phyloP scores from a whole-genome alignment of 2,329 filamentous ascomycete species.

The Clonostachys solani region DNA sequence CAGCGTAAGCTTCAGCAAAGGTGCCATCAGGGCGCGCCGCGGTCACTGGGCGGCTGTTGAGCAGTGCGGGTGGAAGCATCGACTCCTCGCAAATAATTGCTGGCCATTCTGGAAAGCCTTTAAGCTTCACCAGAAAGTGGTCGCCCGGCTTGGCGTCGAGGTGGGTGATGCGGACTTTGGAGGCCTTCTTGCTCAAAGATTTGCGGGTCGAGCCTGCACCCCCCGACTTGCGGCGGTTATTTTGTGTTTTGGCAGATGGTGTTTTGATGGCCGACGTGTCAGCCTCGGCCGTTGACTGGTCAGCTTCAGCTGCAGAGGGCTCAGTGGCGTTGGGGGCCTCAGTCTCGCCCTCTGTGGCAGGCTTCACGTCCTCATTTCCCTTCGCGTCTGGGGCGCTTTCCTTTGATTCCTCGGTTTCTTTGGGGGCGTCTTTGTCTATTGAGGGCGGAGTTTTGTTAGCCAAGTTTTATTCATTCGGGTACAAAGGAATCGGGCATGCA shows the following conservation, averaged over 20 bases:
- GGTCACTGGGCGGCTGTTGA: slow-evolving; percentile 77
- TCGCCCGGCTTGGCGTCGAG: slow-evolving; percentile 85
- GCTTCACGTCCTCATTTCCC: slow-evolving; percentile 16
- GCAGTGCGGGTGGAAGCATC: slow-evolving; percentile 79
- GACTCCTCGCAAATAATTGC: slow-evolving; percentile 90
- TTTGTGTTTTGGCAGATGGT: slow-evolving; percentile 26
- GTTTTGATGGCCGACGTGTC: slow-evolving; percentile 22
- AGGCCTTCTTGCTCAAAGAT: slow-evolving; percentile 84
- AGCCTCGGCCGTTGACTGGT: neutral
- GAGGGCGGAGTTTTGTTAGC: neutral
- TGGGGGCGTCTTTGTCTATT: slow-evolving; percentile 5
- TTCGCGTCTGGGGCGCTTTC: slow-evolving; percentile 16
- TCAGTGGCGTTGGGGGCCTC: slow-evolving; percentile 33
- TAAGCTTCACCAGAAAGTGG: slow-evolving; percentile 88
- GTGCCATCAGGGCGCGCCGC: slow-evolving; percentile 78
- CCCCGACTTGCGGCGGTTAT: slow-evolving; percentile 69
- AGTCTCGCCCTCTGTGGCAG: slow-evolving; percentile 35
- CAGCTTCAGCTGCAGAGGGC: slow-evolving; percentile 13
- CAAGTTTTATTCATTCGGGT: neutral
- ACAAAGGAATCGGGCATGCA: neutral
- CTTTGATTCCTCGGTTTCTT: slow-evolving; percentile 16
- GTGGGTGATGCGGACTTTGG: slow-evolving; percentile 65
- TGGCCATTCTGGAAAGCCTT: slow-evolving; percentile 93
- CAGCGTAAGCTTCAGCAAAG: slow-evolving; percentile 81
- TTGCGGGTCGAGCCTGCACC: slow-evolving; percentile 66